Evolutionary conservation across 192 early-diverging fungal genomes (phyloP).

Genomic region (Coemansia sp.): DNA sequence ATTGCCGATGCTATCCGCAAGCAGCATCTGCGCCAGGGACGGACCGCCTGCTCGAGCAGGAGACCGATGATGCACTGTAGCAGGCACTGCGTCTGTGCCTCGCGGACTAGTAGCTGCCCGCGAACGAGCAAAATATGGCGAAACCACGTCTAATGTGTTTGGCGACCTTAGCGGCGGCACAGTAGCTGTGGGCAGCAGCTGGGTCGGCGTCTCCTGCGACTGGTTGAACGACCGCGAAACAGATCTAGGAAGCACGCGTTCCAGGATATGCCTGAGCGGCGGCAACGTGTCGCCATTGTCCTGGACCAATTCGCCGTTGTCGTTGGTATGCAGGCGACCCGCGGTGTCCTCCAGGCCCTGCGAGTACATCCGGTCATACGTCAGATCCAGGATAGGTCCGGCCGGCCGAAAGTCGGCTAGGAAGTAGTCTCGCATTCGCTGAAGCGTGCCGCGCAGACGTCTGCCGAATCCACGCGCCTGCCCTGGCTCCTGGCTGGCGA

Average conservation of each 20-base stretch:
- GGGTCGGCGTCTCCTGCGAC: background rate
- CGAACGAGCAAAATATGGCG: background rate
- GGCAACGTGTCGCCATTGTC: slow-evolving; percentile 36
- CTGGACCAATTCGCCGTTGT: slow-evolving; percentile 9
- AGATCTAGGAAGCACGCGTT: slow-evolving; percentile 30
- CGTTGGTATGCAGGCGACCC: background rate
- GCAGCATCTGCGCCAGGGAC: slow-evolving; percentile 2
- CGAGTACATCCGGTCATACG: slow-evolving; percentile 44
- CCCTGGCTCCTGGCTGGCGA: background rate
- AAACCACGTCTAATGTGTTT: background rate
- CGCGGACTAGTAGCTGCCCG: slow-evolving; percentile 6
- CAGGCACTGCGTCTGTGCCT: background rate
- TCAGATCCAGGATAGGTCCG: slow-evolving; percentile 46
- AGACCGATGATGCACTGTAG: background rate
- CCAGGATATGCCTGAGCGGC: slow-evolving; percentile 32
- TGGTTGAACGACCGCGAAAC: slow-evolving; percentile 27
- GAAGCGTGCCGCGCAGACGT: slow-evolving; percentile 12
- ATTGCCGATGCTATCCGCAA: background rate
- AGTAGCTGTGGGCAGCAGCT: background rate
- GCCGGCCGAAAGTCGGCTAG: slow-evolving; percentile 44
- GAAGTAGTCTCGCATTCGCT: slow-evolving; percentile 45
- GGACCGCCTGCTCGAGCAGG: background rate
- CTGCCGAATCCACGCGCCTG: background rate
- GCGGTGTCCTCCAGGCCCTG: slow-evolving; percentile 21
- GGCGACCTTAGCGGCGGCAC: background rate